These are phyloP conservation scores for Jackrogersella minutella DNA, from an alignment of 495 filamentous ascomycete genomes.

Conservation along the genomic window DNA sequence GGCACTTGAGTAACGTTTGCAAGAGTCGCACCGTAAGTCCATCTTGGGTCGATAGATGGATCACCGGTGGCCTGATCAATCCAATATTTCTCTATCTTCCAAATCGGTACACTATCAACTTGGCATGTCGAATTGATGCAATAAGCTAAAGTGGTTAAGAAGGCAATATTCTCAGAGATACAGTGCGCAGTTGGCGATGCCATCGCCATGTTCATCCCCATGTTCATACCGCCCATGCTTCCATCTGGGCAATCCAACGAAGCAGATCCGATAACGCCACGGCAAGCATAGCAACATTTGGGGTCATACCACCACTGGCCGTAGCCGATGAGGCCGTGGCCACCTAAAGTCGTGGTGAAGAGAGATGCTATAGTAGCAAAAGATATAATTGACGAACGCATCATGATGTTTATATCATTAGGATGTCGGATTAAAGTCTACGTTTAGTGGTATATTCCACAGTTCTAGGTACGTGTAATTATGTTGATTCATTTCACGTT, in stretches of 20 bases:
- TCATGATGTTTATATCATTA: conserved; percentile 1
- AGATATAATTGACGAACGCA: background rate
- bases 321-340: conserved; percentile 11
- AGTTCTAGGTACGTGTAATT: background rate
- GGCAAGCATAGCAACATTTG: conserved; percentile 1
- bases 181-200: conserved; percentile 10
- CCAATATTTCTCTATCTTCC: conserved; percentile 28
- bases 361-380: background rate
- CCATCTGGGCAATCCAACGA: conserved; percentile 2
- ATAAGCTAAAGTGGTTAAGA: conserved; percentile 23
- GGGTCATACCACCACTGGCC: conserved; percentile 7
- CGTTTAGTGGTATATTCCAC: background rate
- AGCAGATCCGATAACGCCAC: background rate
- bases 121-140: conserved; percentile 27
- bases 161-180: conserved; percentile 7
- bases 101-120: background rate
- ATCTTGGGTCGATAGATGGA: background rate
- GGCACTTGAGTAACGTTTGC: conserved; percentile 14
- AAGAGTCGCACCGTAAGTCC: conserved; percentile 14
- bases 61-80: conserved; percentile 20
- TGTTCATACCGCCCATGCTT: background rate
- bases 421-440: background rate
- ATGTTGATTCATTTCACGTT: background rate
- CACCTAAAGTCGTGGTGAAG: background rate
- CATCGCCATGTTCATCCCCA: conserved; percentile 5